phyloP scores from a whole-genome alignment of 768 basidiomycete species.

The Hygrocybe coccinea region DNA sequence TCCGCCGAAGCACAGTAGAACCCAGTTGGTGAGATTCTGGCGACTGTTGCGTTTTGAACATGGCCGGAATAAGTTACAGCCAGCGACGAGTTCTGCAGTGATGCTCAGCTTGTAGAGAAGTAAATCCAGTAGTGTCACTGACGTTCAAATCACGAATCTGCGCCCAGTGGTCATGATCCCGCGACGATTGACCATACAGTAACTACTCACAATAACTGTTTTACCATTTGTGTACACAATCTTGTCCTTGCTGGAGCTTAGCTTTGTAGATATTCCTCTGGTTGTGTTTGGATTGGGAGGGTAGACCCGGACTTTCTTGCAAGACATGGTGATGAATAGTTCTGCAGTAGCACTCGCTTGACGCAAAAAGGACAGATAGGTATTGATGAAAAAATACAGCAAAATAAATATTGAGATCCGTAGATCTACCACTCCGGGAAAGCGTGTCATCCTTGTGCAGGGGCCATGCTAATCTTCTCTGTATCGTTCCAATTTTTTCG shows the following conservation, averaged over 20 bases:
- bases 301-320: conserved; percentile 45
- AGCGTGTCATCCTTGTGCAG: conserved; percentile 99
- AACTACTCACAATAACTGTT: conserved; percentile 69
- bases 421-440: conserved; percentile 84
- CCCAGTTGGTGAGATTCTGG: conserved; percentile 87
- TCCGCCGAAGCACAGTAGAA: conserved; percentile 96
- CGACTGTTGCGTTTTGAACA: conserved; percentile 79
- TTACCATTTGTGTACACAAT: conserved; percentile 82
- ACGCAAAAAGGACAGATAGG: background rate
- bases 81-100: conserved; percentile 55
- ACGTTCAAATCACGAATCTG: conserved; percentile 85
- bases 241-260: conserved; percentile 71
- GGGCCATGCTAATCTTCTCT: conserved; percentile 99
- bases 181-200: background rate
- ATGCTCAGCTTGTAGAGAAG: background rate
- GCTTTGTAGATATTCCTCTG: conserved; percentile 66
- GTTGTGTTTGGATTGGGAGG: conserved; percentile 67
- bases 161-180: background rate
- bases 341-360: background rate
- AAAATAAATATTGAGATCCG: conserved; percentile 55
- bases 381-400: background rate
- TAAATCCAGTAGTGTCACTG: conserved; percentile 16
- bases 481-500: conserved; percentile 99
- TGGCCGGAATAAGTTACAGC: conserved; percentile 73
- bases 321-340: conserved; percentile 39